Evolutionary conservation across 2,329 filamentous ascomycete genomes (phyloP).

Genomic region (Calonectria pteridis): DNA sequence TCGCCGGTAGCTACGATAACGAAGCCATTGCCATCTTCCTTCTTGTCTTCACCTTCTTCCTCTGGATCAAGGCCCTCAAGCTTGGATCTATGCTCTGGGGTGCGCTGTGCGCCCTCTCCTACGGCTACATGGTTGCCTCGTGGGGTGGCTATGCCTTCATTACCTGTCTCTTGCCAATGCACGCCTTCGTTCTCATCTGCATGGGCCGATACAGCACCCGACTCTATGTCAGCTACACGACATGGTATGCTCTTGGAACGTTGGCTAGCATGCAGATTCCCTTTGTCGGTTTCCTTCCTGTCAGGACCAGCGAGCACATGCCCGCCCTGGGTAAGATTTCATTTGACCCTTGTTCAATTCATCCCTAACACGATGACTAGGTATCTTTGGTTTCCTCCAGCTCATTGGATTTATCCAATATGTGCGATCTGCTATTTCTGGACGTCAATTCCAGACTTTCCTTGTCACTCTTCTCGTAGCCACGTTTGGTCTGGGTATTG

Average conservation of each 20-base stretch:
- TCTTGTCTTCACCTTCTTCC: constrained; percentile 96
- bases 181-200: constrained; percentile 92
- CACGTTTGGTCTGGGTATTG: constrained; percentile 79
- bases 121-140: constrained; percentile 99
- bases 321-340: constrained; percentile 79
- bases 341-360: neutral
- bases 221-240: constrained; percentile 96
- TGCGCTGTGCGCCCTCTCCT: constrained; percentile 92
- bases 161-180: constrained; percentile 94
- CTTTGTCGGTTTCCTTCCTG: constrained; percentile 96
- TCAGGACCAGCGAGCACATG: constrained; percentile 99
- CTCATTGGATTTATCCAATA: constrained; percentile 93
- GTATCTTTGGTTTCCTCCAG: constrained; percentile 95
- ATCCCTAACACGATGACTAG: constrained; percentile 56
- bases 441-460: constrained; percentile 94
- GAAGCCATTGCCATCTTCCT: constrained; percentile 99
- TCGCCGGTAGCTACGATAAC: constrained; percentile 98
- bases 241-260: constrained; percentile 97
- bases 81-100: constrained; percentile 97
- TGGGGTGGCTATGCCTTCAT: constrained; percentile 99
- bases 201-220: constrained; percentile 97
- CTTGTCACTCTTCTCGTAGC: constrained; percentile 80
- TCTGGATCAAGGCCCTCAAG: constrained; percentile 99
- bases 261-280: constrained; percentile 99
- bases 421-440: constrained; percentile 86